Evolutionary conservation across 2,329 filamentous ascomycete species (phyloP).

Genomic region (Dothistroma pini): DNA sequence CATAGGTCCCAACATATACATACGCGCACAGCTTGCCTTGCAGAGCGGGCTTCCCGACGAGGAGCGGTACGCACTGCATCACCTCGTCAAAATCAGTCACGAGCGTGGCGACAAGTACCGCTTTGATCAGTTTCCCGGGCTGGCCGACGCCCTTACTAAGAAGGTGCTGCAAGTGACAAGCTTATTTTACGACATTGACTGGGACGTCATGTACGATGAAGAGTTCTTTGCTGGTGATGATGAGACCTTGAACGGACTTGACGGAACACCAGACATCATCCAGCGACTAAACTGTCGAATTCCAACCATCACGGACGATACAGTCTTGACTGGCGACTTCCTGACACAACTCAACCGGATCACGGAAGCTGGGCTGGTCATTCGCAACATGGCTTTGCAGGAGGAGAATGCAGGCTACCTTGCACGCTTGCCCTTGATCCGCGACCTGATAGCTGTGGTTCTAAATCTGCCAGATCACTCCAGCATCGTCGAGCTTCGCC

Average conservation of each 20-base stretch:
- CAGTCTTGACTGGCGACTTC: constrained; percentile 67
- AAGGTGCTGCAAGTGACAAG: constrained; percentile 75
- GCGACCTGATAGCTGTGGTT: constrained; percentile 78
- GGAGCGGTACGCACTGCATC: constrained; percentile 88
- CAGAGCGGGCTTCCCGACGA: constrained; percentile 76
- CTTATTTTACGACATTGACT: constrained; percentile 78
- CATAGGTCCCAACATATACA: constrained; percentile 82
- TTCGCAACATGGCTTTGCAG: constrained; percentile 95
- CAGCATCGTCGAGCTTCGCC: constrained; percentile 76
- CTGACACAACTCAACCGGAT: constrained; percentile 69
- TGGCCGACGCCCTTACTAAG: constrained; percentile 83
- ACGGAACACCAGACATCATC: constrained; percentile 68
- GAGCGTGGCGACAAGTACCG: constrained; percentile 94
- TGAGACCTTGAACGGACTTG: constrained; percentile 61
- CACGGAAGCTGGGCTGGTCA: constrained; percentile 80
- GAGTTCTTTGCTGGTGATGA: constrained; percentile 48
- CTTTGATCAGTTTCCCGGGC: constrained; percentile 83
- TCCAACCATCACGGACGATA: constrained; percentile 58
- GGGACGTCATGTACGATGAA: constrained; percentile 68
- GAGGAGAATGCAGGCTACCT: constrained; percentile 83
- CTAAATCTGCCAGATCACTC: constrained; percentile 72
- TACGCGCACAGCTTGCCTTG: constrained; percentile 78
- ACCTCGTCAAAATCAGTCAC: constrained; percentile 91
- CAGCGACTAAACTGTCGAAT: constrained; percentile 64
- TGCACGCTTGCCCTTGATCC: constrained; percentile 68